Evolutionary conservation across 2,329 filamentous ascomycete genomes (phyloP), one percentile per base, ranked within the genome.

Genomic region (Teratosphaeriaceae sp.): DNA sequence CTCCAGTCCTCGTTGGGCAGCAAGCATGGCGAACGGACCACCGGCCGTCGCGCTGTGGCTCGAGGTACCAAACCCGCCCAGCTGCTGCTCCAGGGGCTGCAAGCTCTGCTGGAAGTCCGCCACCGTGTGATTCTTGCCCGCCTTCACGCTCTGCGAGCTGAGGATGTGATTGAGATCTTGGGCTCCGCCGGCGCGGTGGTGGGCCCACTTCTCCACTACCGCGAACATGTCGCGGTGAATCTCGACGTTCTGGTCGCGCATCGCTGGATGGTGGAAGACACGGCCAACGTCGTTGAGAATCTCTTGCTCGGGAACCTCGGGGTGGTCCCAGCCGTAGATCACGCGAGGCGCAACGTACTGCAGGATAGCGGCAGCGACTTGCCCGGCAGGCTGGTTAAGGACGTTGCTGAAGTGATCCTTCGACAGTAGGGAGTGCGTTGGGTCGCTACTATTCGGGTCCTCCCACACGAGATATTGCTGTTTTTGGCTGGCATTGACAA

Each of bases 251-350:
- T 85, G 80, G 54, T 92, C 78, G 19, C 90, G 82, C 22, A 88
- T 71, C 5, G 85, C 84, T 1, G 92, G 92, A 61, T 98, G 92
- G 63, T 98, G 92, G 69, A 97, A 94, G 9, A 87, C 81, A 19
- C 79, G 78, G 36, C 88, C 69, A 30, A 94, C 79, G 53, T 97
- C 90, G 49, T 86, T 73, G 49, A 89, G 73, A 1, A 97, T 84
- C 64, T 94, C 85, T 27, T 94, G 78, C 3, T 92, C 83, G 0
- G 87, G 79, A 0, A 95, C 81, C 33, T 83, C 80, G 2, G 84
- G 78, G 61, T 97, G 85, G 51, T 97, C 86, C 88, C 89, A 97
- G 3, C 89, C 90, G 60, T 90, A 94, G 16, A 98, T 74, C 37
- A 97, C 70, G 24, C 90, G 85, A 2, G 90, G 90, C 1, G 88